These are phyloP conservation scores for Microglena sp. DNA, from an alignment of 139 green algal genomes.

Conservation along the genomic window DNA sequence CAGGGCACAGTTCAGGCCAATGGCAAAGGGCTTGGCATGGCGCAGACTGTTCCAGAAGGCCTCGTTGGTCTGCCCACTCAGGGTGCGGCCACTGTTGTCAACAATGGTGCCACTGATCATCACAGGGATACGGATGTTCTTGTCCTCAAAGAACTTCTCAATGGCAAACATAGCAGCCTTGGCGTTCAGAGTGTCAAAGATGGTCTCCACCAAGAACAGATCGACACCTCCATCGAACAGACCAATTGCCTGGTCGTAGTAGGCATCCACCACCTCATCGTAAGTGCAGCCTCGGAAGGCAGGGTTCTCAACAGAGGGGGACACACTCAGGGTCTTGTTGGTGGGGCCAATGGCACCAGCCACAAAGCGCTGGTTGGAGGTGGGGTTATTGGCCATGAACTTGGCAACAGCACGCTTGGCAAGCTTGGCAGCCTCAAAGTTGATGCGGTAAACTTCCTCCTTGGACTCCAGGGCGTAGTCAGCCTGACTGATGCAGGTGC, in stretches of 20 bases:
- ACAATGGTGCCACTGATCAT: slow-evolving; percentile 95
- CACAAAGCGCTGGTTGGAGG: slow-evolving; percentile 73
- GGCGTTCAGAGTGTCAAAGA: slow-evolving; percentile 98
- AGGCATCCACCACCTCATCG: slow-evolving; percentile 90
- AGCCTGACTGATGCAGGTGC: slow-evolving; percentile 79
- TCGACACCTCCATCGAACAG: slow-evolving; percentile 88
- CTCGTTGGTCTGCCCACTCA: slow-evolving; percentile 97
- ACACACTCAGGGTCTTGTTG: slow-evolving; percentile 94
- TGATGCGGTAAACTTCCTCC: slow-evolving; percentile 86
- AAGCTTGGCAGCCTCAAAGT: slow-evolving; percentile 73
- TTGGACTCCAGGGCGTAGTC: slow-evolving; percentile 88
- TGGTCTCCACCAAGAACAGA: slow-evolving; percentile 96
- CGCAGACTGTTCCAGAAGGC: slow-evolving; percentile 92
- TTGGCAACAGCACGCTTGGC: slow-evolving; percentile 62
- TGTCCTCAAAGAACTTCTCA: slow-evolving; percentile 83
- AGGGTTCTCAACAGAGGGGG: slow-evolving; percentile 93
- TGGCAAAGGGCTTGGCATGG: slow-evolving; percentile 83
- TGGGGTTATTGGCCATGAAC: slow-evolving; percentile 72
- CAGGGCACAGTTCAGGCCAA: slow-evolving; percentile 96
- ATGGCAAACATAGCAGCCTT: slow-evolving; percentile 90
- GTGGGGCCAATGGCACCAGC: slow-evolving; percentile 91
- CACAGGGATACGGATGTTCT: slow-evolving; percentile 69
- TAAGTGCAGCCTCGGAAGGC: slow-evolving; percentile 88
- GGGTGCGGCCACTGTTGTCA: slow-evolving; percentile 87
- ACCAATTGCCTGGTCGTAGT: slow-evolving; percentile 81